Evolutionary conservation across 2,329 filamentous ascomycete genomes (phyloP).

Genomic region (Blastomyces emzantsi): DNA sequence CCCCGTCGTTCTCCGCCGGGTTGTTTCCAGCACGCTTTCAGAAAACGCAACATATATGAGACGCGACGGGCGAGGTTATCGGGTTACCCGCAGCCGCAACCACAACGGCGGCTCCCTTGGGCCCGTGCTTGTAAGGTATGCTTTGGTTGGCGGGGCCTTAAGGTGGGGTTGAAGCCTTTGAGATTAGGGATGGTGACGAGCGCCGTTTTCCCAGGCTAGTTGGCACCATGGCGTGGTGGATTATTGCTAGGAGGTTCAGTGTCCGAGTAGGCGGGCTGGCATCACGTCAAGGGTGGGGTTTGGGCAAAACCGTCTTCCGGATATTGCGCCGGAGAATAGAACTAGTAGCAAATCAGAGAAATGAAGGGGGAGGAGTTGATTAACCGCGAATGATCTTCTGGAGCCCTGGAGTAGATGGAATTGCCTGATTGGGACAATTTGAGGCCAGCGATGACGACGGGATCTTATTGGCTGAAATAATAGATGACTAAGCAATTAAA

Average conservation of each 20-base stretch:
- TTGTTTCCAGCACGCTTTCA: neutral
- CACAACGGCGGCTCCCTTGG: neutral
- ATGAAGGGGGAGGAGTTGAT: neutral
- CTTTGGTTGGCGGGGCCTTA: neutral
- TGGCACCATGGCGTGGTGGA: neutral
- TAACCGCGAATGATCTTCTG: neutral
- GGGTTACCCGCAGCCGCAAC: neutral
- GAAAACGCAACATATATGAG: neutral
- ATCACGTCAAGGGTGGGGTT: neutral
- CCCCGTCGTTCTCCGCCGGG: neutral
- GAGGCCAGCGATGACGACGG: neutral
- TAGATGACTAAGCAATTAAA: no score
- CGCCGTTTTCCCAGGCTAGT: neutral
- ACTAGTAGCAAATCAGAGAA: neutral
- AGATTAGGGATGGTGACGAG: neutral
- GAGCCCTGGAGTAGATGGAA: neutral
- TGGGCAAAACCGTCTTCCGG: neutral
- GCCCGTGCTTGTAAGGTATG: neutral
- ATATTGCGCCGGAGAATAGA: neutral
- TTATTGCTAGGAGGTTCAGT: neutral
- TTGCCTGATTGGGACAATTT: constrained; percentile 1
- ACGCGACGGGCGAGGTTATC: neutral
- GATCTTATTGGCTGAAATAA: neutral
- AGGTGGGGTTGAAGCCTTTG: neutral
- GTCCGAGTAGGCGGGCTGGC: neutral